phyloP scores from a whole-genome alignment of 306 rosid genomes.

The Malus sieversii region DNA sequence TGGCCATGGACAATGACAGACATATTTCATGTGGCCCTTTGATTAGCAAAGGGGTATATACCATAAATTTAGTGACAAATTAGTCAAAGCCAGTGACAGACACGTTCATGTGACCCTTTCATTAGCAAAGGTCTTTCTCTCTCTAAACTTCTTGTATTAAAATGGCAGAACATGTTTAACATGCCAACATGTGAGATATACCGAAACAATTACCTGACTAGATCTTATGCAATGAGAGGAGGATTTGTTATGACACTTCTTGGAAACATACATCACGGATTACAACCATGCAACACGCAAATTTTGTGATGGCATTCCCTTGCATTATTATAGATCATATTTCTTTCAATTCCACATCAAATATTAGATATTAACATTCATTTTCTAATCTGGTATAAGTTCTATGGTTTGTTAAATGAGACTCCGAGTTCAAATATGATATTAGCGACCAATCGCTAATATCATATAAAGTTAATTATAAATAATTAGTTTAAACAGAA shows the following conservation, averaged over 20 bases:
- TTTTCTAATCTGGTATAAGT: too few species aligned
- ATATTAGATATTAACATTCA: too few species aligned
- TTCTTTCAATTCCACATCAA: too few species aligned
- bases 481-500: too few species aligned
- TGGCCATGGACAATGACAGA: neutral
- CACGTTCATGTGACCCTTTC: too few species aligned
- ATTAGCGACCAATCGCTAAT: too few species aligned
- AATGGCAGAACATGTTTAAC: neutral
- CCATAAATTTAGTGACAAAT: neutral
- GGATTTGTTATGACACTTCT: slow-evolving; percentile 3
- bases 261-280: neutral
- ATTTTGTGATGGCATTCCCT: neutral
- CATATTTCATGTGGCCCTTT: neutral
- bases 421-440: too few species aligned
- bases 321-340: neutral
- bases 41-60: neutral
- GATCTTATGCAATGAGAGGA: neutral
- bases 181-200: slow-evolving; percentile 10
- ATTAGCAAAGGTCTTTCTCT: neutral
- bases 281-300: neutral
- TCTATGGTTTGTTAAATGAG: too few species aligned
- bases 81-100: too few species aligned
- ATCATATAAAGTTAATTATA: too few species aligned
- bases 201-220: neutral
- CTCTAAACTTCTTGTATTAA: neutral